These are phyloP conservation scores for Tinospora cordifolia DNA, from an alignment of 164 flowering plant genomes.

Conservation along the genomic window DNA sequence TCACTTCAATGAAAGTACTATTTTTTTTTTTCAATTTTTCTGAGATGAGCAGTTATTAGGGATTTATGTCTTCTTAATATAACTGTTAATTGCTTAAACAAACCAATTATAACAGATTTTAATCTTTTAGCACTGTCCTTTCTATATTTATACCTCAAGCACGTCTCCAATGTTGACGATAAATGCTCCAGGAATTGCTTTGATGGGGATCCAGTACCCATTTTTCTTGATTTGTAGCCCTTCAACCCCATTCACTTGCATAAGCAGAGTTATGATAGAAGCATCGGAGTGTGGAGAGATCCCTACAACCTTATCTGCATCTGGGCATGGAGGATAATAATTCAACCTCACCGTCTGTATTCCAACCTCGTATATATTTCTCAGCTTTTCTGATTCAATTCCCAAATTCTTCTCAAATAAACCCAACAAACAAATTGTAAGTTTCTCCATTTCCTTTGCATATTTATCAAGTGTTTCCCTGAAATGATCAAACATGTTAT, in stretches of 20 bases:
- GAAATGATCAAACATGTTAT: constrained; percentile 11
- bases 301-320: constrained; percentile 27
- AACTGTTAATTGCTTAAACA: too few species aligned
- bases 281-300: constrained; percentile 44
- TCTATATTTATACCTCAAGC: constrained; percentile 42
- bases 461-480: constrained; percentile 4
- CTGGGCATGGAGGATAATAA: neutral
- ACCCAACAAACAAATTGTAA: neutral
- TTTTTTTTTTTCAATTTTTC: too few species aligned
- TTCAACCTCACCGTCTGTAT: neutral
- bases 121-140: too few species aligned
- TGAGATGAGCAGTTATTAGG: too few species aligned
- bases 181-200: constrained; percentile 34
- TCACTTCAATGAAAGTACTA: too few species aligned
- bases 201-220: constrained; percentile 40
- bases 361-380: neutral
- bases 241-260: constrained; percentile 35
- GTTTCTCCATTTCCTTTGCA: neutral
- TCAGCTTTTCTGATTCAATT: neutral
- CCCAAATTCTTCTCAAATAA: neutral
- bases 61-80: too few species aligned
- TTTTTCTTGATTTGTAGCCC: constrained; percentile 47
- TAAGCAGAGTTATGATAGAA: constrained; percentile 32
- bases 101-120: too few species aligned
- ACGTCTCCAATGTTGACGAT: constrained; percentile 36